phyloP scores from a whole-genome alignment of 805 yeast species.

The Yamadazyma ubonensis region DNA sequence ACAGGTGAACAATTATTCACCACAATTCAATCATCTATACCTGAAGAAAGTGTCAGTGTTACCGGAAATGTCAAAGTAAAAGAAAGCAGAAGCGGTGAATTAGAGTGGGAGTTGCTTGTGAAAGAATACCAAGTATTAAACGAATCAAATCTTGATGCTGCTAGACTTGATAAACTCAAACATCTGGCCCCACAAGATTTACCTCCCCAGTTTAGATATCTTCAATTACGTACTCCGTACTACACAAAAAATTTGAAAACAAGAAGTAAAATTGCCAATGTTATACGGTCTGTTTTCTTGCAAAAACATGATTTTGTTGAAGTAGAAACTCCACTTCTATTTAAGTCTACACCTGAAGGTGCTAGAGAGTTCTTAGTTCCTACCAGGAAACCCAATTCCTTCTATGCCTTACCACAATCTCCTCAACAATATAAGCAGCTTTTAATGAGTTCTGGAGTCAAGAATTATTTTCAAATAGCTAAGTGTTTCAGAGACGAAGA shows the following conservation, averaged over 20 bases:
- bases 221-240: conserved; percentile 67
- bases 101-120: conserved; percentile 60
- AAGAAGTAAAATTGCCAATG: conserved; percentile 55
- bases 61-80: conserved; percentile 51
- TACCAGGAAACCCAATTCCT: conserved; percentile 57
- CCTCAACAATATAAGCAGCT: conserved; percentile 98
- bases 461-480: conserved; percentile 86
- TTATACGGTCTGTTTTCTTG: conserved; percentile 42
- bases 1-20: conserved; percentile 34
- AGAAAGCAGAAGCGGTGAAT: conserved; percentile 12
- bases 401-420: conserved; percentile 94
- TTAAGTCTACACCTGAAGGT: conserved; percentile 97
- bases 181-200: conserved; percentile 49
- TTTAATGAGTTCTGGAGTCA: conserved; percentile 90
- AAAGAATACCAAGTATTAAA: conserved; percentile 56
- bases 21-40: conserved; percentile 49
- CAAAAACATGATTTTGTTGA: conserved; percentile 59
- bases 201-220: conserved; percentile 78
- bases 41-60: conserved; percentile 73
- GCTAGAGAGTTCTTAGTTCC: conserved; percentile 96
- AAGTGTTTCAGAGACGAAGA: conserved; percentile 96
- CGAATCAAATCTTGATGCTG: conserved; percentile 58
- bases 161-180: conserved; percentile 64
- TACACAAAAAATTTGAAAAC: conserved; percentile 56
- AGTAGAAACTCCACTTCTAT: conserved; percentile 87